Conservation (phyloP, 371 early-diverging fungal species). For the Mucor sp. region DNA sequence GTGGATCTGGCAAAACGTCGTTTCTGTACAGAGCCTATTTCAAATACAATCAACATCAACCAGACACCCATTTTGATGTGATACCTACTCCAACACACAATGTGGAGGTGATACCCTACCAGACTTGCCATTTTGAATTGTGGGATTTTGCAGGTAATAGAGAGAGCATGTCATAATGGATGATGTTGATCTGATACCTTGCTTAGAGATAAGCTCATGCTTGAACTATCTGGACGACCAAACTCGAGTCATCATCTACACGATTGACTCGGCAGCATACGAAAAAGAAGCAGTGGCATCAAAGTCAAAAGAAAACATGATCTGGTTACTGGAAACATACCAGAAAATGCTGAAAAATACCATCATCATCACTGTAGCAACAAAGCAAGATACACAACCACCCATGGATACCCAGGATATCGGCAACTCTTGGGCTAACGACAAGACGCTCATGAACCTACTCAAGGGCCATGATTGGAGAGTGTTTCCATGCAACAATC, state of each 20-base stretch:
- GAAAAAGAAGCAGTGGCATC: constrained; percentile 16
- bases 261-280: constrained; percentile 29
- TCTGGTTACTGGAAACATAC: constrained; percentile 27
- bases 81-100: constrained; percentile 34
- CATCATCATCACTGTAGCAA: constrained; percentile 37
- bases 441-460: constrained; percentile 15
- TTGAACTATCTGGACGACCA: constrained; percentile 25
- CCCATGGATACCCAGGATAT: constrained; percentile 38
- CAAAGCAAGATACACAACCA: constrained; percentile 23
- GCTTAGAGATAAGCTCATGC: constrained; percentile 30
- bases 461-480: constrained; percentile 41
- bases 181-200: not conserved
- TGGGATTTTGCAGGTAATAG: constrained; percentile 44
- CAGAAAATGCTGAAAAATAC: constrained; percentile 20
- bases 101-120: constrained; percentile 35
- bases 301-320: constrained; percentile 30
- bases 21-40: constrained; percentile 41
- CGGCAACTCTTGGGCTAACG: constrained; percentile 32
- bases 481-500: constrained; percentile 32
- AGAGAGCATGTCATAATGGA: not conserved
- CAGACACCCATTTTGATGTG: constrained; percentile 35
- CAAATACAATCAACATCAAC: constrained; percentile 28
- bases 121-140: constrained; percentile 23
- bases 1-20: constrained; percentile 39
- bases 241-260: constrained; percentile 32